Evolutionary conservation across 2,329 filamentous ascomycete species (phyloP).

Genomic region (Penicillium griseofulvum): DNA sequence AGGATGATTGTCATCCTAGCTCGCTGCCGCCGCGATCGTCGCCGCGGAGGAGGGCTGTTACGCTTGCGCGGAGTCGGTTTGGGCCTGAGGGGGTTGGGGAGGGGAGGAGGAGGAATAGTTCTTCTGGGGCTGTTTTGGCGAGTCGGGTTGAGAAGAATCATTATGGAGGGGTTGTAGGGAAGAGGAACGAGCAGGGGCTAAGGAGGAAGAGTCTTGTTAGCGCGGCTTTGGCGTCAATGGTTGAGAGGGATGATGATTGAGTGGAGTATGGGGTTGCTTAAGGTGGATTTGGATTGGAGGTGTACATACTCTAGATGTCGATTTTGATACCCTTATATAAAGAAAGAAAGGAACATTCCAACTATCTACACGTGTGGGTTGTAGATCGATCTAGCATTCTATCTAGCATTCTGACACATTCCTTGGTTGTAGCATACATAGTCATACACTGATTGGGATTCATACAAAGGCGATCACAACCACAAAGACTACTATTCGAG

Average conservation of each 20-base stretch:
- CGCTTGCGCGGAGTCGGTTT: slow-evolving; percentile 31
- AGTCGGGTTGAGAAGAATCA: slow-evolving; percentile 38
- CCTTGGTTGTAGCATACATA: background rate
- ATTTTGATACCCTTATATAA: background rate
- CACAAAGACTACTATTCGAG: background rate
- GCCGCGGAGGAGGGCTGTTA: slow-evolving; percentile 30
- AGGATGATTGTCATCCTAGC: slow-evolving; percentile 40
- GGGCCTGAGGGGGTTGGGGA: slow-evolving; percentile 18
- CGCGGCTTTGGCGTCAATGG: slow-evolving; percentile 39
- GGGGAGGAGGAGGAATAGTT: slow-evolving; percentile 30
- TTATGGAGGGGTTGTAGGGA: slow-evolving; percentile 23
- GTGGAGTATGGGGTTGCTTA: background rate
- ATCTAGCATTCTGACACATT: background rate
- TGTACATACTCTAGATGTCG: background rate
- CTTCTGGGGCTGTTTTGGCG: slow-evolving; percentile 22
- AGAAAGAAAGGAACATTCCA: background rate
- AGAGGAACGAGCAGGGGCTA: slow-evolving; percentile 36
- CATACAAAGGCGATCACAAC: no score
- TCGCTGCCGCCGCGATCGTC: slow-evolving; percentile 36
- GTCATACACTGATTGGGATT: background rate
- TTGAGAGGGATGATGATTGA: slow-evolving; percentile 17
- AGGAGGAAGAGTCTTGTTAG: slow-evolving; percentile 40
- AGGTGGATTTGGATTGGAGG: background rate
- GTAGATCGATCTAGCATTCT: background rate
- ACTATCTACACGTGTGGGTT: no score